Conservation (phyloP, 2,329 filamentous ascomycete genomes). For the Pezicula carpinea region DNA sequence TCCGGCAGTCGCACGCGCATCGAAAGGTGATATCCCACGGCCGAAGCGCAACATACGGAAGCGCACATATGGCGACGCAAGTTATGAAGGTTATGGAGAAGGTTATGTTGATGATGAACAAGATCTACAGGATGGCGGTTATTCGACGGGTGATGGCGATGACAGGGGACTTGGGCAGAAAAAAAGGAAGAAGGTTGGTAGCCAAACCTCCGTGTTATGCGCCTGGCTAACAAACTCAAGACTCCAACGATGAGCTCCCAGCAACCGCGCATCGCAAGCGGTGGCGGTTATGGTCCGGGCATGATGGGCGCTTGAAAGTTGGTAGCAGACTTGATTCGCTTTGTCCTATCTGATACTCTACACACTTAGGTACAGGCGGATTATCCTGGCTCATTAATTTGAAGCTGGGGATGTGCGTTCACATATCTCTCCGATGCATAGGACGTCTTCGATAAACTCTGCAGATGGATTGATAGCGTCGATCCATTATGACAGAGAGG, state of each 20-base stretch:
- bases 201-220: slow-evolving; percentile 11
- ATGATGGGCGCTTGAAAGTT: slow-evolving; percentile 48
- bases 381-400: not conserved
- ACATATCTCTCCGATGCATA: not conserved
- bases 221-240: slow-evolving; percentile 23
- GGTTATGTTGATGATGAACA: slow-evolving; percentile 61
- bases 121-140: slow-evolving; percentile 52
- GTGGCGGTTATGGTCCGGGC: slow-evolving; percentile 49
- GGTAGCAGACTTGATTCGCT: not conserved
- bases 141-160: slow-evolving; percentile 69
- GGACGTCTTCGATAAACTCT: no score
- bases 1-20: slow-evolving; percentile 7
- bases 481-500: not conserved
- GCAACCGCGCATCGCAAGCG: slow-evolving; percentile 23
- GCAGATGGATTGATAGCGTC: not conserved
- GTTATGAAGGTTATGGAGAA: slow-evolving; percentile 71
- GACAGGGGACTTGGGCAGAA: slow-evolving; percentile 51
- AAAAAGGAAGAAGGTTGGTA: slow-evolving; percentile 59
- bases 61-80: slow-evolving; percentile 69
- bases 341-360: not conserved
- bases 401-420: not conserved
- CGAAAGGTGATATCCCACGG: slow-evolving; percentile 34
- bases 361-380: not conserved
- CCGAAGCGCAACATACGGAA: slow-evolving; percentile 67
- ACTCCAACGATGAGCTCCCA: slow-evolving; percentile 16